A percentile compares a stretch with the other conserved stretches of the same genome.
phyloP scores from a whole-genome alignment of 257 asterid genomes.

The Voacanga thouarsii region DNA sequence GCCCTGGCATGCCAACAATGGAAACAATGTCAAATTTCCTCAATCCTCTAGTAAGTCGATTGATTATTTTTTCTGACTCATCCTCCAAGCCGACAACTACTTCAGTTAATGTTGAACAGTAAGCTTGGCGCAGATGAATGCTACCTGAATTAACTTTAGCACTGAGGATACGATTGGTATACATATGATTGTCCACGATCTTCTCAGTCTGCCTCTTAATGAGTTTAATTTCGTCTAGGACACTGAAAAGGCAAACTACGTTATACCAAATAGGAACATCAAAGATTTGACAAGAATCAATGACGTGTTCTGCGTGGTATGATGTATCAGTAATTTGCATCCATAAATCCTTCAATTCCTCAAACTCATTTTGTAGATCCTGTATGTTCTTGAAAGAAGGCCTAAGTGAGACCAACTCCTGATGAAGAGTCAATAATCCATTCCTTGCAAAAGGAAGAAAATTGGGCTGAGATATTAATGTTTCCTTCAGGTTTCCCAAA shows the following conservation, averaged over 20 bases:
- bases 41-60: not conserved
- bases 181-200: not conserved
- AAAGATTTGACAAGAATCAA: not conserved
- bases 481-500: not conserved
- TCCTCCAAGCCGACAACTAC: slow-evolving; percentile 6
- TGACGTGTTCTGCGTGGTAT: slow-evolving; percentile 1
- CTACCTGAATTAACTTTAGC: not conserved
- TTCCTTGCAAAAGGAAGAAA: not conserved
- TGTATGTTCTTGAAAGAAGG: not conserved
- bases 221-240: not conserved
- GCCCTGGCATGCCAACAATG: slow-evolving; percentile 12
- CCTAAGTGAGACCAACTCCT: not conserved
- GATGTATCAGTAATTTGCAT: not conserved
- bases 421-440: not conserved
- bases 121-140: not conserved
- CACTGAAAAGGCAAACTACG: not conserved
- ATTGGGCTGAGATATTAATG: not conserved
- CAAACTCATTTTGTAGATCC: not conserved
- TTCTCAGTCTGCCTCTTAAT: slow-evolving; percentile 3
- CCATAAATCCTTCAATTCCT: slow-evolving; percentile 1
- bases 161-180: not conserved
- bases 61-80: not conserved
- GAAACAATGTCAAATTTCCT: not conserved
- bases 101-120: not conserved
- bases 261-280: slow-evolving; percentile 1